Evolutionary conservation across 2,329 filamentous ascomycete species (phyloP).

Genomic region (Penicillium sp.): DNA sequence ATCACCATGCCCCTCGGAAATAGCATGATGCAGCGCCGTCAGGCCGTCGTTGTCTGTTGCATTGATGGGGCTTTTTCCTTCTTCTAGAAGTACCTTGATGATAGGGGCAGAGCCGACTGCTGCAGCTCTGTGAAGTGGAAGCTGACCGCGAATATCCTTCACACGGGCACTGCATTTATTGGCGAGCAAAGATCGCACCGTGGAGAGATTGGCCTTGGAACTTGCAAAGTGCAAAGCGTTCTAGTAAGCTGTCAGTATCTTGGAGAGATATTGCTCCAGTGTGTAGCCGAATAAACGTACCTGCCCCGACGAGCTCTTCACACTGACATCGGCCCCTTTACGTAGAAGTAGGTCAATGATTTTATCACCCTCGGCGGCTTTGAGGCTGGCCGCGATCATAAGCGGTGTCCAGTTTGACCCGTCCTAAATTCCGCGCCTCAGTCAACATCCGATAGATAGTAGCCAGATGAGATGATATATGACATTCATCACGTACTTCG

Average conservation of each 20-base stretch:
- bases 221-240: conserved; percentile 89
- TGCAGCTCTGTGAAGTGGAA: conserved; percentile 86
- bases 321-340: conserved; percentile 48
- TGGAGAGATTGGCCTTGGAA: conserved; percentile 83
- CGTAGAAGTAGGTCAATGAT: conserved; percentile 46
- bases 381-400: conserved; percentile 51
- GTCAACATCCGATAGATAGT: neutral
- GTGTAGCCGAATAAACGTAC: conserved; percentile 20
- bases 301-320: conserved; percentile 45
- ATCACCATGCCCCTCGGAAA: conserved; percentile 65
- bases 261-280: neutral
- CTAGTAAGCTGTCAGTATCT: conserved; percentile 40
- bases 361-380: conserved; percentile 45
- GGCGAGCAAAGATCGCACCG: conserved; percentile 72
- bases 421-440: conserved; percentile 33
- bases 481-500: conserved; percentile 51
- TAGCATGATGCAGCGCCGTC: conserved; percentile 81
- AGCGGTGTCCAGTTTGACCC: conserved; percentile 51
- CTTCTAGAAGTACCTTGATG: conserved; percentile 72
- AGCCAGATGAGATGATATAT: neutral
- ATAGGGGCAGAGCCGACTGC: conserved; percentile 88
- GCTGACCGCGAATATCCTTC: conserved; percentile 83
- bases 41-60: conserved; percentile 77
- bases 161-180: conserved; percentile 74
- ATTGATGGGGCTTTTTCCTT: conserved; percentile 74